A percentile compares a stretch with the other conserved stretches of the same genome.
Conservation (phyloP, 352 stramenopile species). For the Blastocystis sp. region DNA sequence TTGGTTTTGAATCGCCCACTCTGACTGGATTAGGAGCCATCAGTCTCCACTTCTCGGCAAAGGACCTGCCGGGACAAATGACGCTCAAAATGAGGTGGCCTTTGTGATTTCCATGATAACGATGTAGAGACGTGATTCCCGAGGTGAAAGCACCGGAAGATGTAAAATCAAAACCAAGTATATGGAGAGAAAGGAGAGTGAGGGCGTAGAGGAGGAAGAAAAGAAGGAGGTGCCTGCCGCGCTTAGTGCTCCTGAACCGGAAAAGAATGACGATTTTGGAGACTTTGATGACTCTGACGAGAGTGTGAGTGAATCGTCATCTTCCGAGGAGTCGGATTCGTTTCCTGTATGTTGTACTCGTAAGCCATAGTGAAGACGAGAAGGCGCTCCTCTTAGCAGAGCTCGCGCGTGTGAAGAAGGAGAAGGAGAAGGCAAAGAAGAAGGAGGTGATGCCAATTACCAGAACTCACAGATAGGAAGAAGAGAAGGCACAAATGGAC, state of each 20-base stretch:
- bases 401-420: conserved; percentile 93
- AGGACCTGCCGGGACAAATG: conserved; percentile 80
- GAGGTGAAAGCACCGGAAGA: conserved; percentile 8
- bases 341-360: conserved; percentile 80
- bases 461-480: conserved; percentile 73
- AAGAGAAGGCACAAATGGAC: conserved; percentile 79
- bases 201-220: conserved; percentile 79
- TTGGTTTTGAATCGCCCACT: not conserved
- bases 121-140: conserved; percentile 21
- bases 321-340: conserved; percentile 73
- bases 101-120: not conserved
- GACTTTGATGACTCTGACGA: conserved; percentile 86
- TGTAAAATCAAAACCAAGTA: conserved; percentile 75
- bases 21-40: conserved; percentile 66
- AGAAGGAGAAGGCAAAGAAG: conserved; percentile 86
- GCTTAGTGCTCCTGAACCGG: conserved; percentile 77
- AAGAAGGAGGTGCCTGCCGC: conserved; percentile 80
- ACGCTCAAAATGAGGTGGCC: conserved; percentile 81
- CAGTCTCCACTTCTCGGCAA: conserved; percentile 80
- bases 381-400: conserved; percentile 92
- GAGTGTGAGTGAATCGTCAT: conserved; percentile 56
- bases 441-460: conserved; percentile 77
- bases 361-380: conserved; percentile 89
- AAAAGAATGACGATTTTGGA: conserved; percentile 82
- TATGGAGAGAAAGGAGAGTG: conserved; percentile 79